Conservation (phyloP, 192 early-diverging fungal species). For the Coemansia aciculifera region DNA sequence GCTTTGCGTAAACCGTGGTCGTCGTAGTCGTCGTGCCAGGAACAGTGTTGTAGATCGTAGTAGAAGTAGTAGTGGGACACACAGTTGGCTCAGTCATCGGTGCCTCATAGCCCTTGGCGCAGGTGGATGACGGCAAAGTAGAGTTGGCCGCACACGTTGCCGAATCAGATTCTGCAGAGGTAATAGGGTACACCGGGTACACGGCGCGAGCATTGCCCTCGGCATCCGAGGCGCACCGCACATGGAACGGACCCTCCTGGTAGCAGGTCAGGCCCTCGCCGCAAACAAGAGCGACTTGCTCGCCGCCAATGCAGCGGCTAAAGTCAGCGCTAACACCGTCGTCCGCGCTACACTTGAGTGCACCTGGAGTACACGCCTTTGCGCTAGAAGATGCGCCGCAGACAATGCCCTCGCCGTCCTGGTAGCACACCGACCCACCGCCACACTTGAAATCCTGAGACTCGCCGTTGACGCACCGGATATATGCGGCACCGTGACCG, state of each 20-base stretch:
- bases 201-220: constrained; percentile 16
- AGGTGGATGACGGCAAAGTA: not conserved
- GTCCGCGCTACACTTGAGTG: constrained; percentile 17
- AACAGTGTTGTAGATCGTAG: not conserved
- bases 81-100: not conserved
- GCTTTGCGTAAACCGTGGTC: not conserved
- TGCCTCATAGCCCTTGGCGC: not conserved
- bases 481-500: constrained; percentile 9
- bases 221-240: constrained; percentile 21
- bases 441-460: constrained; percentile 12
- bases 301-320: constrained; percentile 18
- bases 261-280: constrained; percentile 19
- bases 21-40: not conserved
- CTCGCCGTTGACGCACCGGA: constrained; percentile 3
- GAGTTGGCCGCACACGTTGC: not conserved
- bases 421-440: constrained; percentile 28
- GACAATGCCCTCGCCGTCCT: constrained; percentile 17
- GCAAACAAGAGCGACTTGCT: constrained; percentile 19
- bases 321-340: constrained; percentile 25
- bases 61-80: not conserved
- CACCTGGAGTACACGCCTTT: constrained; percentile 14
- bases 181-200: constrained; percentile 7
- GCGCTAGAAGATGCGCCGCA: constrained; percentile 13
- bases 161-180: not conserved
- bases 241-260: constrained; percentile 33